Evolutionary conservation across 371 early-diverging fungal genomes (phyloP).

Genomic region (Circinella minor): DNA sequence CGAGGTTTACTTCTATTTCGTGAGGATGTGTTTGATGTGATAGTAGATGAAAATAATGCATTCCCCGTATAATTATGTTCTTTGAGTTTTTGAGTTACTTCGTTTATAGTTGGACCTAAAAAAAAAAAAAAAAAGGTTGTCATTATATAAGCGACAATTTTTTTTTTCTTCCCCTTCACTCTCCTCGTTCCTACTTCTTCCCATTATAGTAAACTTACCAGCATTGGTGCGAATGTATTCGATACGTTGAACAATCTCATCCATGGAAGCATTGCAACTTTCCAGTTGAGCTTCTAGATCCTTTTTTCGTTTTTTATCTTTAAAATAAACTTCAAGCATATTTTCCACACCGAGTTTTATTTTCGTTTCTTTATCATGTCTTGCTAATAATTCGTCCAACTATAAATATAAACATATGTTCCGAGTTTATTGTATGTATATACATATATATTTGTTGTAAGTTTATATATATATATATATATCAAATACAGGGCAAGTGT

Average conservation of each 20-base stretch:
- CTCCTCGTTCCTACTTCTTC: too few relatives aligned
- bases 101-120: conserved; percentile 27
- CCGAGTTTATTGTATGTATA: not conserved
- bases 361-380: conserved; percentile 43
- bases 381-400: conserved; percentile 33
- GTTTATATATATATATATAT: not conserved
- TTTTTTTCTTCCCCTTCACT: not conserved
- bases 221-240: conserved; percentile 46
- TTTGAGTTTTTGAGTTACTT: conserved; percentile 38
- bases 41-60: conserved; percentile 38
- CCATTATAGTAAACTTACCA: conserved; percentile 23
- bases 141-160: not conserved
- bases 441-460: not conserved
- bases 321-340: conserved; percentile 49
- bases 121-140: too few relatives aligned
- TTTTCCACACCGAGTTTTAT: conserved; percentile 52
- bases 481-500: too few relatives aligned
- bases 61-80: conserved; percentile 39
- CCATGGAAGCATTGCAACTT: conserved; percentile 46
- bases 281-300: conserved; percentile 58
- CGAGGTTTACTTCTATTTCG: conserved; percentile 39
- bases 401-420: conserved; percentile 1
- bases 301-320: conserved; percentile 53
- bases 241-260: conserved; percentile 46
- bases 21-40: conserved; percentile 26